These are phyloP conservation scores for Cynara cardunculus DNA, from an alignment of 129 eudicot genomes.

Conservation along the genomic window DNA sequence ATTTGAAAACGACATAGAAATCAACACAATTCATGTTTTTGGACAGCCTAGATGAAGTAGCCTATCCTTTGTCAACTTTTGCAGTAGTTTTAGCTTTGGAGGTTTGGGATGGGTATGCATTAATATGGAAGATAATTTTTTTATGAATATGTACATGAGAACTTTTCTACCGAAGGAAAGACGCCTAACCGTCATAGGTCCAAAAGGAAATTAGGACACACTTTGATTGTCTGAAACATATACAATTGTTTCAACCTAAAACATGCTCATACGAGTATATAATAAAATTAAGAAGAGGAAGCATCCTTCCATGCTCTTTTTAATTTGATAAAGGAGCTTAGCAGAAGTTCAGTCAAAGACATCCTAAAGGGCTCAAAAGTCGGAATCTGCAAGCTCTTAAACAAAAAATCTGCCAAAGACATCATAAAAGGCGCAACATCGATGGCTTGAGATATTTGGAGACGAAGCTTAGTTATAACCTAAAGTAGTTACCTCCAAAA, in stretches of 20 bases:
- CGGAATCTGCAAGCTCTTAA: not conserved
- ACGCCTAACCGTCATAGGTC: not conserved
- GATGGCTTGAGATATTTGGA: not conserved
- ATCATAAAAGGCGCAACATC: not conserved
- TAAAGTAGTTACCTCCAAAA: not conserved
- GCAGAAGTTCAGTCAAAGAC: not conserved
- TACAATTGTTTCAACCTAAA: not conserved
- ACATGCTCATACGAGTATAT: not conserved
- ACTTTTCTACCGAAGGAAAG: too few species aligned
- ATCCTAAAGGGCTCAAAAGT: not conserved
- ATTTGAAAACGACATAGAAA: too few species aligned
- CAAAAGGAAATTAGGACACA: not conserved
- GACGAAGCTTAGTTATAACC: not conserved
- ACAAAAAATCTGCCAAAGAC: not conserved
- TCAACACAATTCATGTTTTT: too few species aligned
- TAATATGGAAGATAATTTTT: too few species aligned
- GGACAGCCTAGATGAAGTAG: not conserved
- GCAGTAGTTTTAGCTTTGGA: too few species aligned
- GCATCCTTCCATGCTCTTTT: not conserved
- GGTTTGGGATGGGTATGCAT: too few species aligned
- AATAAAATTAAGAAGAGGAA: not conserved
- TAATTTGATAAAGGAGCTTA: not conserved
- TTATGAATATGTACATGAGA: too few species aligned
- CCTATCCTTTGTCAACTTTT: not conserved
- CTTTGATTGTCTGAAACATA: not conserved